A percentile compares a stretch with the other conserved stretches of the same genome.
phyloP scores from a whole-genome alignment of 345 rosid species.

The Lenwebbia sp. region DNA sequence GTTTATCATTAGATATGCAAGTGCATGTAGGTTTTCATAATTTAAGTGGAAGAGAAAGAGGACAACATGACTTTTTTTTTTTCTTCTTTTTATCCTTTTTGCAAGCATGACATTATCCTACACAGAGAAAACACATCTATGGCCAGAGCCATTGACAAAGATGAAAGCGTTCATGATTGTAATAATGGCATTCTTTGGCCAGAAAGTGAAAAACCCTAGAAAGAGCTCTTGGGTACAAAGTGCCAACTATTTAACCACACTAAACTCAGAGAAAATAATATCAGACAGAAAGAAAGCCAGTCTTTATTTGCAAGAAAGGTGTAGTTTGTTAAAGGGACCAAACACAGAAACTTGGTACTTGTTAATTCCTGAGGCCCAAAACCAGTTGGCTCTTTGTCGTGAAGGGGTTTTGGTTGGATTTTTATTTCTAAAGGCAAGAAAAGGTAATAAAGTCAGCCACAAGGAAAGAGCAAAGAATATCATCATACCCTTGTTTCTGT shows the following conservation, averaged over 20 bases:
- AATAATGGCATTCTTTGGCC: conserved; percentile 1
- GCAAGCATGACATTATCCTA: background rate
- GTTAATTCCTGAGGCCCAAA: background rate
- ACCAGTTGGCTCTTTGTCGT: conserved; percentile 6
- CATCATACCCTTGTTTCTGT: background rate
- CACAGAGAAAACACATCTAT: background rate
- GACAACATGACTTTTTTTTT: background rate
- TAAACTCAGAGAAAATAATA: background rate
- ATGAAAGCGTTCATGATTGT: background rate
- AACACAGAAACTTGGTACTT: background rate
- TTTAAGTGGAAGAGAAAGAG: background rate
- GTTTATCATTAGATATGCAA: background rate
- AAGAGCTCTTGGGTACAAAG: background rate
- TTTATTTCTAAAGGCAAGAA: background rate
- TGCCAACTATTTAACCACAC: background rate
- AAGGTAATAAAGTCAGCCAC: background rate
- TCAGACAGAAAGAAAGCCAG: conserved; percentile 1
- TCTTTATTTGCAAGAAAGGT: conserved; percentile 23
- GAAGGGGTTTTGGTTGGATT: background rate
- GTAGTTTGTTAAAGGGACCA: conserved; percentile 13
- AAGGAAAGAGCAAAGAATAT: conserved; percentile 7
- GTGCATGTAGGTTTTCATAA: background rate
- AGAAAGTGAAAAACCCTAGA: background rate
- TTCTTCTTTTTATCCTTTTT: background rate
- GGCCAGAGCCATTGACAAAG: background rate